A percentile compares a stretch with the other conserved stretches of the same genome.
These are phyloP conservation scores for Fusarium concolor DNA, from an alignment of 2,329 filamentous ascomycete species.

Conservation along the genomic window DNA sequence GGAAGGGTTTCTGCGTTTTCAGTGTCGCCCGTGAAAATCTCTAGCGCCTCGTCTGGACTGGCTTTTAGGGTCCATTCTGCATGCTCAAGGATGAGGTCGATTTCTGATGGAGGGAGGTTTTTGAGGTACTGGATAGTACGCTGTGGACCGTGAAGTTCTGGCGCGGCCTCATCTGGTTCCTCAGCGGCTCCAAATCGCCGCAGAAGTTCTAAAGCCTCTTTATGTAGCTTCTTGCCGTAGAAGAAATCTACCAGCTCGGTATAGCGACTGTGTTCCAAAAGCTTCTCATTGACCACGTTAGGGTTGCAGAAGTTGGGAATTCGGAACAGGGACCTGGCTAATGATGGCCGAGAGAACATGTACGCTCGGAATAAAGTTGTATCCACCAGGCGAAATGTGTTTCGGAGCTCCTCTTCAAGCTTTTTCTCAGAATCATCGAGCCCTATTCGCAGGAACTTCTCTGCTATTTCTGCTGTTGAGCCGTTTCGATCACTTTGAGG, in stretches of 20 bases:
- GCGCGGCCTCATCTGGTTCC: slow-evolving; percentile 62
- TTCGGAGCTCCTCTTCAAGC: slow-evolving; percentile 76
- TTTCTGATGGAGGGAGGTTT: slow-evolving; percentile 84
- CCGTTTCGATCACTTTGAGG: slow-evolving; percentile 58
- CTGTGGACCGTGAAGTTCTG: slow-evolving; percentile 79
- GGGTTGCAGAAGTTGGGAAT: slow-evolving; percentile 98
- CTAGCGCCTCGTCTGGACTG: slow-evolving; percentile 83
- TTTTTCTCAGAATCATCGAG: slow-evolving; percentile 65
- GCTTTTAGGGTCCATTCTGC: slow-evolving; percentile 85
- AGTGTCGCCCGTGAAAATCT: slow-evolving; percentile 91
- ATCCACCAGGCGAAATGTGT: slow-evolving; percentile 87
- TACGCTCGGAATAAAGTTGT: slow-evolving; percentile 94
- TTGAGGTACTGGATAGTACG: slow-evolving; percentile 92
- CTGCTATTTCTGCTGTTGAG: slow-evolving; percentile 63
- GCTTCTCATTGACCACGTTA: slow-evolving; percentile 90
- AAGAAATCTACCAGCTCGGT: slow-evolving; percentile 98
- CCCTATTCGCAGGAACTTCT: slow-evolving; percentile 64
- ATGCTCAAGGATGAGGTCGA: slow-evolving; percentile 92
- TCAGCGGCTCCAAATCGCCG: slow-evolving; percentile 79
- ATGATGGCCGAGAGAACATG: slow-evolving; percentile 88
- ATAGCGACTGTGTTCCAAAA: slow-evolving; percentile 89
- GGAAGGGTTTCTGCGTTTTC: slow-evolving; percentile 94
- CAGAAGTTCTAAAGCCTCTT: slow-evolving; percentile 84
- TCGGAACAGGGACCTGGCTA: slow-evolving; percentile 91
- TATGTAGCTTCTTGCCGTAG: slow-evolving; percentile 92